Evolutionary conservation across 1,139 yeast genomes (phyloP).

Genomic region (Blastobotrys capitulatus): DNA sequence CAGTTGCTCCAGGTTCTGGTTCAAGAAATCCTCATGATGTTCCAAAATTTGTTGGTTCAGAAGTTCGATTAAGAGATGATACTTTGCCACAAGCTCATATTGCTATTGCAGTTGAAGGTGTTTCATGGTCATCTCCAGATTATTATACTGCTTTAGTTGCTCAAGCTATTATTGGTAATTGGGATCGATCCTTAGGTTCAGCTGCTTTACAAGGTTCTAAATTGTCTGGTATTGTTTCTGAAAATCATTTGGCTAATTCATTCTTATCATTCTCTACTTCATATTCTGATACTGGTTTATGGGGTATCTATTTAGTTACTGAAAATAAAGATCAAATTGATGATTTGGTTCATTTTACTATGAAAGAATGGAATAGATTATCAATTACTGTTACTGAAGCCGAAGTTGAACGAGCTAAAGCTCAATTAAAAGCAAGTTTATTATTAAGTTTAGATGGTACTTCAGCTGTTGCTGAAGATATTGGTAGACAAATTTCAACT

Average conservation of each 20-base stretch:
- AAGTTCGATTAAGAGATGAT: constrained; percentile 75
- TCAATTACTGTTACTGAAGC: constrained; percentile 74
- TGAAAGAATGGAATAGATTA: constrained; percentile 85
- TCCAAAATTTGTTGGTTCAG: constrained; percentile 83
- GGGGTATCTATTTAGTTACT: constrained; percentile 93
- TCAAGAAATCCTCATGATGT: constrained; percentile 56
- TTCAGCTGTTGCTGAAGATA: constrained; percentile 95
- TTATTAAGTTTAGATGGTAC: constrained; percentile 88
- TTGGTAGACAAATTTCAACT: constrained; percentile 93
- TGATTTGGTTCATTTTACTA: constrained; percentile 63
- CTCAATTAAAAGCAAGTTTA: constrained; percentile 89
- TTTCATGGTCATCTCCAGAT: constrained; percentile 94
- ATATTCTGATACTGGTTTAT: constrained; percentile 93
- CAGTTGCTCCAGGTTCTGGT: constrained; percentile 65
- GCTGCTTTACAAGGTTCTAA: constrained; percentile 84
- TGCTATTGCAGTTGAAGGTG: constrained; percentile 96
- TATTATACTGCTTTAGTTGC: constrained; percentile 94
- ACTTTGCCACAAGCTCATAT: constrained; percentile 85
- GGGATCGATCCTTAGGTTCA: constrained; percentile 94
- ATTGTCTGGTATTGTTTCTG: constrained; percentile 70
- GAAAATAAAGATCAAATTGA: constrained; percentile 66
- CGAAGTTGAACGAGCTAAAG: constrained; percentile 90
- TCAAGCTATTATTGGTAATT: constrained; percentile 93
- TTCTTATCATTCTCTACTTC: constrained; percentile 96
- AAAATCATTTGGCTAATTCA: constrained; percentile 79